A percentile compares a stretch with the other conserved stretches of the same genome.
These are phyloP conservation scores for Phytopythium oedochilum DNA, from an alignment of 352 stramenopile genomes.

Conservation along the genomic window DNA sequence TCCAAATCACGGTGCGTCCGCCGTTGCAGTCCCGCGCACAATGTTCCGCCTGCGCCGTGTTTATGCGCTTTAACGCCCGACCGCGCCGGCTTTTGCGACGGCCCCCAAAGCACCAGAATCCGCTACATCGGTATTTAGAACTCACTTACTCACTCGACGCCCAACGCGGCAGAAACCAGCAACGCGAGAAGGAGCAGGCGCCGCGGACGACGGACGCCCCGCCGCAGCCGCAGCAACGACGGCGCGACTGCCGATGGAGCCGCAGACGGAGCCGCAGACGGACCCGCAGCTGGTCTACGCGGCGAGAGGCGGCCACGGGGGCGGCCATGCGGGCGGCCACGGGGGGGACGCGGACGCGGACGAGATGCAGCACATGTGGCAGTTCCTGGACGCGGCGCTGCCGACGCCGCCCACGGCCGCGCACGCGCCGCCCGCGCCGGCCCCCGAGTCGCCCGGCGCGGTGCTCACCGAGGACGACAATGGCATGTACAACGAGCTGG, in stretches of 20 bases:
- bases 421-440: slow-evolving; percentile 10
- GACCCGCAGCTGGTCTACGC: slow-evolving; percentile 13
- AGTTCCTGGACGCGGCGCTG: slow-evolving; percentile 55
- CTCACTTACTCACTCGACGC: too few relatives aligned
- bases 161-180: too few relatives aligned
- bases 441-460: slow-evolving; percentile 10
- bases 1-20: not conserved
- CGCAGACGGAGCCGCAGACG: slow-evolving; percentile 9
- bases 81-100: not conserved
- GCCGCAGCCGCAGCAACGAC: not conserved
- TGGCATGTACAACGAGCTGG: slow-evolving; percentile 59
- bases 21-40: not conserved
- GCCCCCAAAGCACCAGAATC: not conserved
- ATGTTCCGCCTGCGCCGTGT: not conserved
- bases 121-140: too few relatives aligned
- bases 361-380: slow-evolving; percentile 63
- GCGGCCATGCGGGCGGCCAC: too few relatives aligned
- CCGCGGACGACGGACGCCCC: too few relatives aligned
- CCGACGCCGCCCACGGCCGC: slow-evolving; percentile 30
- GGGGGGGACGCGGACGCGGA: slow-evolving; percentile 30
- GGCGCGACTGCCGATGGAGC: slow-evolving; percentile 4
- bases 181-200: not conserved
- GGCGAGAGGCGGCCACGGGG: not conserved
- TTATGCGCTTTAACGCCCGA: not conserved
- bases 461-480: slow-evolving; percentile 34